A percentile compares a stretch with the other conserved stretches of the same genome.
These are phyloP conservation scores for Corynespora cassiicola DNA, from an alignment of 2,329 filamentous ascomycete genomes.

Conservation along the genomic window DNA sequence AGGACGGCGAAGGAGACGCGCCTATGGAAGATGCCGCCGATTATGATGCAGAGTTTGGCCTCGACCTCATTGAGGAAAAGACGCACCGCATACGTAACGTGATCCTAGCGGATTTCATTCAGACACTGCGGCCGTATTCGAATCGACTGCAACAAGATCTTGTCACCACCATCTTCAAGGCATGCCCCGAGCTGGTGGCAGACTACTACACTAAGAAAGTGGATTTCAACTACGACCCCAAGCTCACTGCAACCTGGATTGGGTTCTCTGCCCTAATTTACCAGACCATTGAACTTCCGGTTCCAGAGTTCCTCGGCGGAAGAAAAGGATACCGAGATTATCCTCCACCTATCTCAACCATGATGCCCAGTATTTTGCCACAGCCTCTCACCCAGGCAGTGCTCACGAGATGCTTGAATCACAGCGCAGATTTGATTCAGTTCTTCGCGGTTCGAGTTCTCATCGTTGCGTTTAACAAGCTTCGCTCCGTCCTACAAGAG, in stretches of 20 bases:
- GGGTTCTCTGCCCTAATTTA: slow-evolving; percentile 91
- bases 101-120: slow-evolving; percentile 78
- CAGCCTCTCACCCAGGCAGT: slow-evolving; percentile 81
- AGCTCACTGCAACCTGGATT: slow-evolving; percentile 92
- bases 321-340: slow-evolving; percentile 65
- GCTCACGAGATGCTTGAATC: slow-evolving; percentile 78
- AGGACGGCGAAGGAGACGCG: slow-evolving; percentile 60
- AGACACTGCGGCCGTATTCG: slow-evolving; percentile 82
- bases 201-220: slow-evolving; percentile 85
- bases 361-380: slow-evolving; percentile 87
- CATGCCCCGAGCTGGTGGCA: slow-evolving; percentile 84
- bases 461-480: slow-evolving; percentile 78
- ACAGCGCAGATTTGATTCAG: slow-evolving; percentile 78
- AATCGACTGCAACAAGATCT: slow-evolving; percentile 83
- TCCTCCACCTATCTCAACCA: slow-evolving; percentile 79
- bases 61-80: slow-evolving; percentile 73
- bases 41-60: slow-evolving; percentile 64
- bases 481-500: slow-evolving; percentile 68
- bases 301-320: slow-evolving; percentile 76
- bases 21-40: slow-evolving; percentile 50
- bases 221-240: slow-evolving; percentile 84
- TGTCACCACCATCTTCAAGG: slow-evolving; percentile 77
- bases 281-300: slow-evolving; percentile 74
- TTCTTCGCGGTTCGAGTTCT: slow-evolving; percentile 86
- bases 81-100: slow-evolving; percentile 79